phyloP scores from a whole-genome alignment of 2,329 filamentous ascomycete species.

The Exophiala bonariae region DNA sequence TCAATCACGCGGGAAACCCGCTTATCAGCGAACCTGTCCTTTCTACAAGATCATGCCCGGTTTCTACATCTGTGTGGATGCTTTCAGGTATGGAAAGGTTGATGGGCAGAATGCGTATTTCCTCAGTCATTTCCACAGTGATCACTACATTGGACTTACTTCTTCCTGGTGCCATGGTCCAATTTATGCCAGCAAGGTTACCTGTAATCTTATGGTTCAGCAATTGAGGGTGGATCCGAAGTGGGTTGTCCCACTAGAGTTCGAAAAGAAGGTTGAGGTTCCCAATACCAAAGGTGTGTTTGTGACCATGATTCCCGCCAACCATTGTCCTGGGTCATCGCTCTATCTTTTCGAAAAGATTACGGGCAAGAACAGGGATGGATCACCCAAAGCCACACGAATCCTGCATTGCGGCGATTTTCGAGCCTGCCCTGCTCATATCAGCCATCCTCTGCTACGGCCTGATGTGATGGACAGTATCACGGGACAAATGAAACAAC shows the following conservation, averaged over 20 bases:
- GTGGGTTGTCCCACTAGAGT: conserved; percentile 82
- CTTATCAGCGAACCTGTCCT: conserved; percentile 86
- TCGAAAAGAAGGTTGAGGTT: conserved; percentile 76
- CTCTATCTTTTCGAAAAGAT: conserved; percentile 88
- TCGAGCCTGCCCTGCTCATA: conserved; percentile 80
- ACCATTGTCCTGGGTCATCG: conserved; percentile 94
- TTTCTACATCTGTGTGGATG: conserved; percentile 90
- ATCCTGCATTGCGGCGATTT: conserved; percentile 97
- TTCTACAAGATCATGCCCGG: conserved; percentile 99
- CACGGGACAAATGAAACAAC: conserved; percentile 71
- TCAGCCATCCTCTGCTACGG: conserved; percentile 76
- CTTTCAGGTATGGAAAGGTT: conserved; percentile 92
- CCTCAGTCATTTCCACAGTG: conserved; percentile 95
- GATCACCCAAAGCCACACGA: conserved; percentile 62
- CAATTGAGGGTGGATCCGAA: conserved; percentile 83
- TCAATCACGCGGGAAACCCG: conserved; percentile 77
- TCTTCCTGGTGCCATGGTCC: conserved; percentile 88
- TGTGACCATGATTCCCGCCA: conserved; percentile 94
- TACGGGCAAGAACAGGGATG: conserved; percentile 59
- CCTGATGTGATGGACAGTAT: conserved; percentile 71
- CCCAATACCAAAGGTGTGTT: conserved; percentile 78
- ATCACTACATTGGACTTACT: conserved; percentile 92
- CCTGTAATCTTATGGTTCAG: conserved; percentile 81
- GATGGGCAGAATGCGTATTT: conserved; percentile 94
- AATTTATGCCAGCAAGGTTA: conserved; percentile 94